phyloP scores from a whole-genome alignment of 768 basidiomycete species.

The Favolaschia claudopus region DNA sequence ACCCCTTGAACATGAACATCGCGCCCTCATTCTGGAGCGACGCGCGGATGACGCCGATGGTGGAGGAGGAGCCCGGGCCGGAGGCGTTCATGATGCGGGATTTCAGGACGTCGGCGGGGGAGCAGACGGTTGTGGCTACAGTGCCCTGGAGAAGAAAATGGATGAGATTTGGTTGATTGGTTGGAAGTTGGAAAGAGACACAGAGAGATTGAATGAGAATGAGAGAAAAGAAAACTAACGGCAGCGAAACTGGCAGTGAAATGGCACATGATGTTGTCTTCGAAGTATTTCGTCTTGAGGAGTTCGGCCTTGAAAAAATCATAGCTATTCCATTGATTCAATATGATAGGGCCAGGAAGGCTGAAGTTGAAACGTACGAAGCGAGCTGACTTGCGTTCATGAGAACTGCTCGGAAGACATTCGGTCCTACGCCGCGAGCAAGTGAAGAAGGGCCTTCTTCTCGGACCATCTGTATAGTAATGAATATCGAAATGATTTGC shows the following conservation, averaged over 20 bases:
- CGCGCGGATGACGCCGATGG: constrained; percentile 69
- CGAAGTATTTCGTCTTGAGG: constrained; percentile 71
- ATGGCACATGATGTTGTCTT: constrained; percentile 85
- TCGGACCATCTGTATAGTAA: constrained; percentile 71
- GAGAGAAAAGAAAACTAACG: constrained; percentile 47
- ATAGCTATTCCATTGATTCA: constrained; percentile 56
- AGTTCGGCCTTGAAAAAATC: constrained; percentile 92
- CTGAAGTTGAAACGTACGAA: constrained; percentile 59
- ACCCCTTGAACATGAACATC: constrained; percentile 94
- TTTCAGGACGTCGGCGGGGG: constrained; percentile 88
- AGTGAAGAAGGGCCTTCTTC: constrained; percentile 86
- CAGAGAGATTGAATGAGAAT: background rate
- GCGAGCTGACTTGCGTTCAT: constrained; percentile 96
- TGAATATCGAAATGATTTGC: constrained; percentile 5
- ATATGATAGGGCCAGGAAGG: background rate
- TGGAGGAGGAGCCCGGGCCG: constrained; percentile 84
- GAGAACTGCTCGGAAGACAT: constrained; percentile 83
- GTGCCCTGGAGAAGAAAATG: constrained; percentile 68
- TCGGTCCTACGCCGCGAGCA: constrained; percentile 80
- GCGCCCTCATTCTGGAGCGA: constrained; percentile 79
- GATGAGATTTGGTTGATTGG: too few relatives aligned
- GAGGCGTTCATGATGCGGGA: constrained; percentile 90
- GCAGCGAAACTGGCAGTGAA: constrained; percentile 90
- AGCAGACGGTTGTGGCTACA: constrained; percentile 89
- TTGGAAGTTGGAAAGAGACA: background rate